Conservation (phyloP, 176 grass and related monocot genomes). For the Paspalum vaginatum region DNA sequence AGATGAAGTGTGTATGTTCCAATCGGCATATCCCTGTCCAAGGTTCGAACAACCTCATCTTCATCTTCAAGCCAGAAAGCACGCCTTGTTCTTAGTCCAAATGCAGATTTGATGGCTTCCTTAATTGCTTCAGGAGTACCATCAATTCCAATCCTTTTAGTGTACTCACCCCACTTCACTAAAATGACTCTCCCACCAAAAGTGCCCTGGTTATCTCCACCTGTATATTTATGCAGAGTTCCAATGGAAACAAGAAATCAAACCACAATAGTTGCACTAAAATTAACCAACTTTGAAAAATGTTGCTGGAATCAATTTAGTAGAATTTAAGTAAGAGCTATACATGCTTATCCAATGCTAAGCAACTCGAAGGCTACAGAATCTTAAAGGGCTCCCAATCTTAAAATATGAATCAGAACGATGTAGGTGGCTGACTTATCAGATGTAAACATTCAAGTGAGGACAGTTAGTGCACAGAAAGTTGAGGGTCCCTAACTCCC, state of each 20-base stretch:
- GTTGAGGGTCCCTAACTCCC: neutral
- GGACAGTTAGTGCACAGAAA: neutral
- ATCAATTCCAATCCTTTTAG: constrained; percentile 94
- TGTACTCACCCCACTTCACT: constrained; percentile 96
- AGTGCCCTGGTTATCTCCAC: constrained; percentile 66
- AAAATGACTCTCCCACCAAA: constrained; percentile 89
- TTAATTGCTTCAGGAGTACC: constrained; percentile 87
- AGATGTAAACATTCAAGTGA: neutral
- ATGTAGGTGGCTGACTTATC: neutral
- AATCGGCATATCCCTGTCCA: constrained; percentile 93
- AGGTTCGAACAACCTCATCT: constrained; percentile 78
- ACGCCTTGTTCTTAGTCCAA: constrained; percentile 90
- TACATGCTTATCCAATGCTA: neutral
- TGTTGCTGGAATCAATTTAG: neutral
- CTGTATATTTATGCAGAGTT: constrained; percentile 45
- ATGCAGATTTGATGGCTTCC: constrained; percentile 91
- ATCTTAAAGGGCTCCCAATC: constrained; percentile 1
- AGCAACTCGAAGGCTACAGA: neutral
- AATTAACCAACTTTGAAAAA: constrained; percentile 3
- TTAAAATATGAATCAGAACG: constrained; percentile 8
- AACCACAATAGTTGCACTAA: constrained; percentile 7
- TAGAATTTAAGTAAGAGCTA: neutral
- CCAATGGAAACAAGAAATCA: constrained; percentile 26
- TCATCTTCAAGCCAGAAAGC: constrained; percentile 99
- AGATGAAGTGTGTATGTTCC: constrained; percentile 94